Evolutionary conservation across 2,329 filamentous ascomycete genomes (phyloP).

Genomic region (Beauveria bassiana): DNA sequence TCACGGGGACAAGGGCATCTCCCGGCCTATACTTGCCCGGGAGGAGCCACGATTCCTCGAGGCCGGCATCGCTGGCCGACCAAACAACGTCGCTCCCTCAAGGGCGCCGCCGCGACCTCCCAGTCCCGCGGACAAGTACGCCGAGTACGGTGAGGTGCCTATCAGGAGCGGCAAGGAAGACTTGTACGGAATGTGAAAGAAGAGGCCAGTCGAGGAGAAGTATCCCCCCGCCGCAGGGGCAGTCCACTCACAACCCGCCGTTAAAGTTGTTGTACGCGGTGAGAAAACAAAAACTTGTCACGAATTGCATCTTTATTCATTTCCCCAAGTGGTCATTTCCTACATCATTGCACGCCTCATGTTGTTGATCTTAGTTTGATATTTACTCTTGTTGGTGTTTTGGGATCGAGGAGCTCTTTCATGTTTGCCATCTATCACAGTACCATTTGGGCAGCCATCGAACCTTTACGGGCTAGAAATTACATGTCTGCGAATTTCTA

Average conservation of each 20-base stretch:
- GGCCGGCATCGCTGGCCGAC: slow-evolving; percentile 11
- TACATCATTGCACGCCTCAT: background rate
- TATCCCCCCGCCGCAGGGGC: no score
- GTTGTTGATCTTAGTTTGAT: background rate
- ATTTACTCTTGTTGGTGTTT: background rate
- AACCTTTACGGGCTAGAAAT: background rate
- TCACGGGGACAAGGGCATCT: slow-evolving; percentile 11
- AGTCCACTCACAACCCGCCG: no score
- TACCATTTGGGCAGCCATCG: background rate
- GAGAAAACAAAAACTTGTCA: no score
- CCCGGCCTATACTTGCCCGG: background rate
- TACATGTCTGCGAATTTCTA: background rate
- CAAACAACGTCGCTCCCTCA: background rate
- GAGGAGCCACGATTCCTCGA: slow-evolving; percentile 12
- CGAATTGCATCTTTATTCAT: no score
- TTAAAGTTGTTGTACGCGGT: background rate
- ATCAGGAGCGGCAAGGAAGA: slow-evolving; percentile 28
- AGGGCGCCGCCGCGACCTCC: background rate
- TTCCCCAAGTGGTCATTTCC: no score
- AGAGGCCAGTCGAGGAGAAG: background rate
- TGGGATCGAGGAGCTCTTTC: background rate
- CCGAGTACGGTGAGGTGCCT: slow-evolving; percentile 22
- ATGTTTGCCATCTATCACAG: background rate
- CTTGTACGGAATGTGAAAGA: slow-evolving; percentile 22
- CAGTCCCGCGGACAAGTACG: background rate